A percentile compares a stretch with the other conserved stretches of the same genome.
These are phyloP conservation scores for Mrakia gelida DNA, from an alignment of 768 basidiomycete genomes.

Conservation along the genomic window DNA sequence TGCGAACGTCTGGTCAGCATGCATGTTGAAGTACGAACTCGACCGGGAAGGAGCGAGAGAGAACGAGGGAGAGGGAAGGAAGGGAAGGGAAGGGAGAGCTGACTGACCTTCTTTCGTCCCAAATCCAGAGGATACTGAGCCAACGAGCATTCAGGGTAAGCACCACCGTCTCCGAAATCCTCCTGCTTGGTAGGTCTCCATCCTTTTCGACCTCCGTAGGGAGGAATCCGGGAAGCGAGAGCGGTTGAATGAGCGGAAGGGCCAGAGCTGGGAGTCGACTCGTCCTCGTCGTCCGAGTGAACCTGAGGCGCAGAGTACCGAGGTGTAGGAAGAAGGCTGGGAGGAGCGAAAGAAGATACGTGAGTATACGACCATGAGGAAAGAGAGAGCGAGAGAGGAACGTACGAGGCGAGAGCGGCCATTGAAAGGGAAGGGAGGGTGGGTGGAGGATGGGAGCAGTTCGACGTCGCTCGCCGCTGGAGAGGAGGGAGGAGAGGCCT, in stretches of 20 bases:
- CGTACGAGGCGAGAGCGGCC: constrained; percentile 30
- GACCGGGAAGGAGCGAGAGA: no score
- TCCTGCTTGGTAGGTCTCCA: constrained; percentile 81
- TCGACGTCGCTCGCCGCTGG: not conserved
- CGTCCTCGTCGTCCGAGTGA: constrained; percentile 19
- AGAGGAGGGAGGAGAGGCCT: no score
- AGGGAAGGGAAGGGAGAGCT: constrained; percentile 1
- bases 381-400: not conserved
- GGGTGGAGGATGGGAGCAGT: not conserved
- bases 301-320: constrained; percentile 7
- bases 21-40: not conserved
- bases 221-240: constrained; percentile 33
- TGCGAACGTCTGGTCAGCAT: not conserved
- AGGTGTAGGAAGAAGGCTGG: constrained; percentile 26
- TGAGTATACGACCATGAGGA: not conserved
- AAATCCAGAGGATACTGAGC: constrained; percentile 96
- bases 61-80: not conserved
- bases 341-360: not conserved
- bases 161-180: constrained; percentile 81
- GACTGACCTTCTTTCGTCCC: constrained; percentile 83
- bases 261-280: not conserved
- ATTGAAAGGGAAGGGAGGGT: not conserved
- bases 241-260: constrained; percentile 17
- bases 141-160: constrained; percentile 91
- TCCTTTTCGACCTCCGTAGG: constrained; percentile 75